Base-by-base conservation (phyloP, 768 basidiomycete species). In the Rhodotorula graminis region DNA sequence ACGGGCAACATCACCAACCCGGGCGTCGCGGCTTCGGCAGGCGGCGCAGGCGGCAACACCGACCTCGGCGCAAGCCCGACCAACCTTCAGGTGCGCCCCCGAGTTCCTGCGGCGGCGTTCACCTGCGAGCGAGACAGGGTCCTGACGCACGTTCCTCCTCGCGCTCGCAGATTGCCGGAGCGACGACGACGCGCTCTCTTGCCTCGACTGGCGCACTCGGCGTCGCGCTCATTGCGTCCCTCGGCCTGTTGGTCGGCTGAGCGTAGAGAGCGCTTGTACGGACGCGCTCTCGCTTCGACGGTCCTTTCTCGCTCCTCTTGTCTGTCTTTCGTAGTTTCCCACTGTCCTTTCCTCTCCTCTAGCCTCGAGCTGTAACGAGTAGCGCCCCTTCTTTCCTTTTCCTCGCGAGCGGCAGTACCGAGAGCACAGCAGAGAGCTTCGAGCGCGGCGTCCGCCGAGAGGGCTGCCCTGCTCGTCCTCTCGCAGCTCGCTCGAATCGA, bases 1-100 rank as follows among this genome's bases (percentile, higher is more conserved):
- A 72, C 71, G 19, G 71, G 71, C 12, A 72, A 72, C 63, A 60
- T 72, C 25, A 72, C 71, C 2, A 69, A 50, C 25, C 18, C 55
- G 6, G 33, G 57, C 15, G 37, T 72, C 2, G 29, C 61, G 0
- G 65, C 70, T 11, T 25, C 27, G 9, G 29, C 33, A 11, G 67
- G 67, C 1, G 71, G 67, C 14, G 63, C 62, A 33, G 65, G 63
- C 9, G 67, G 68, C 11, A 31, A n/a, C 16, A 68, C 60, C 5
- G 64, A 46, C 3, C 42, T 72, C 21, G 10, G 25, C 2, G 55
- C 71, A 0, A 63, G 64, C 29, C 71, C 71, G 29, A 68, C 53
- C 27, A 61, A 72, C 27, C 37, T 72, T 15, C 71, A 72, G 53
- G 67, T 72, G 21, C 61, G 61, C 18, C 8, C 14, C 2, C 27